Percentiles rank a stretch among this genome's conserved stretches.
phyloP scores from a whole-genome alignment of 192 early-diverging fungal species.

The Rhizophagus clarus region DNA sequence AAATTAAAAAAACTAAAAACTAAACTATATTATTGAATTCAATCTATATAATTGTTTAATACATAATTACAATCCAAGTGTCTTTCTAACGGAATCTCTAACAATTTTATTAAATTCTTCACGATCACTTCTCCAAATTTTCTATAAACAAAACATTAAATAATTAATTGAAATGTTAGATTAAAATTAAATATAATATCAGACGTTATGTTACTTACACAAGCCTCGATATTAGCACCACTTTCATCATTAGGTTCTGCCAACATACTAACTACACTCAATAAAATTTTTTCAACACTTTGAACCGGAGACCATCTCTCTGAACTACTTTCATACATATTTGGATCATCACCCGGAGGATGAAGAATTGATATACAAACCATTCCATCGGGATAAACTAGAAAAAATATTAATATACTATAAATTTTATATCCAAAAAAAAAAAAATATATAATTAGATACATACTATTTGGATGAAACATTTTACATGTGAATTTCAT shows the following conservation, averaged over 20 bases:
- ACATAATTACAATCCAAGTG: conserved; percentile 70
- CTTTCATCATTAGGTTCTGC: conserved; percentile 99
- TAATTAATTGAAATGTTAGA: background rate
- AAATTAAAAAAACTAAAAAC: too few relatives aligned
- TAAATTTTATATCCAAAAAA: background rate
- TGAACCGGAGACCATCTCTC: conserved; percentile 99
- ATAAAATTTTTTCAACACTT: conserved; percentile 96
- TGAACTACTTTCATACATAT: conserved; percentile 94
- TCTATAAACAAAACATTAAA: conserved; percentile 43
- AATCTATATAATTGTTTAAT: too few relatives aligned
- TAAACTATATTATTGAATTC: too few relatives aligned
- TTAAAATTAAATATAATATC: background rate
- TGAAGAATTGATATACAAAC: conserved; percentile 99
- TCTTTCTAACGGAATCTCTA: conserved; percentile 69
- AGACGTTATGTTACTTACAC: conserved; percentile 54
- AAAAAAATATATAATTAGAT: background rate
- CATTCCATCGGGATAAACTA: conserved; percentile 90
- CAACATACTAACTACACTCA: conserved; percentile 94
- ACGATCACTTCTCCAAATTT: conserved; percentile 91
- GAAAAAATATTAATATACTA: background rate
- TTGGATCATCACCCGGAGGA: conserved; percentile 96
- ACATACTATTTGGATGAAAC: conserved; percentile 88
- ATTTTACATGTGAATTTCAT: conserved; percentile 98
- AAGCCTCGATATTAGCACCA: conserved; percentile 97
- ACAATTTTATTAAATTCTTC: conserved; percentile 83